Base-by-base conservation (phyloP, 257 asterid genomes). In the Petrea volubilis region DNA sequence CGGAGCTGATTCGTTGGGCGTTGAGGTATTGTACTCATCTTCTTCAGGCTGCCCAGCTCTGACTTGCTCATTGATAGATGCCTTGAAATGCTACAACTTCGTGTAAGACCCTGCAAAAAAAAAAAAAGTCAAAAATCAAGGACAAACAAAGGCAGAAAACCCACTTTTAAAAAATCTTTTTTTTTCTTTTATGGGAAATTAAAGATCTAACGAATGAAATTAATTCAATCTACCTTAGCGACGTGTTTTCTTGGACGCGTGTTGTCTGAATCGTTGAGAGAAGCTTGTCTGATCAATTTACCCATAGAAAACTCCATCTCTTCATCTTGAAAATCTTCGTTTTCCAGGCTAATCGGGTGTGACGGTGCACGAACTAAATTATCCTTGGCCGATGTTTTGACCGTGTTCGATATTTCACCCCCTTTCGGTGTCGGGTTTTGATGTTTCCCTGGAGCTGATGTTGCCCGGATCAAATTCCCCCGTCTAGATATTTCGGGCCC, bases 211-310 rank as follows among this genome's bases (percentile, higher is more conserved):
- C 4, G 2, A 47, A 13, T n/a, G 55, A n/a, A 47, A 47, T 3
- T 5, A 1, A n/a, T n/a, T 6, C 2, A 47, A 47, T 7, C 5
- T 75, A 86, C 90, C 87, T 82, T 81, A 11, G 78, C 6, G 11
- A 69, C 46, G 47, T 34, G 75, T 28, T 52, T 65, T 57, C 60
- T 65, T 0, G 77, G 79, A 43, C 76, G 80, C 27, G 67, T 18
- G 31, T 9, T 40, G 9, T 71, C 73, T 0, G 87, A 43, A 15
- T 36, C 64, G 17, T 53, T 86, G 21, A 87, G 61, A 31, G 96
- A 89, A 51, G 96, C 96, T 71, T 84, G 92, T 25, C 86, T 84
- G 70, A 86, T 86, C 76, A 86, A 69, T 23, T 76, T 82, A 1
- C 92, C 89, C 92, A 86, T 78, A 4, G 85, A 80, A 59, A 82